Conservation (phyloP, 495 filamentous ascomycete species). For the Durotheca rogersii region DNA sequence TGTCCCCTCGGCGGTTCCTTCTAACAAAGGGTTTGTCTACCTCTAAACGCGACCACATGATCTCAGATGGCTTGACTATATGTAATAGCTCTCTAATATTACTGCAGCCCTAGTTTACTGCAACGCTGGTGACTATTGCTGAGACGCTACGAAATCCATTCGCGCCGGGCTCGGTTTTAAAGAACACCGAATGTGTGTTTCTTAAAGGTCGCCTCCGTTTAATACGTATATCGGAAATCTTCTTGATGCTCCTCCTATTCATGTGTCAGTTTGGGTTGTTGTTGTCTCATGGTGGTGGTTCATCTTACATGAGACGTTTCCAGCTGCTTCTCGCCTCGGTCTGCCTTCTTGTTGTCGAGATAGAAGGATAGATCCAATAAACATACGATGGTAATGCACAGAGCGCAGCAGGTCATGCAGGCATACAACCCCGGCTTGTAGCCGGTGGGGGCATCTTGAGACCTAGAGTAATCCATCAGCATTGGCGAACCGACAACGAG, state of each 20-base stretch:
- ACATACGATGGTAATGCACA: conserved; percentile 41
- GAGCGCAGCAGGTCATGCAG: conserved; percentile 42
- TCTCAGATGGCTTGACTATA: too few relatives aligned
- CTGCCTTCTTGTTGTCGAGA: conserved; percentile 43
- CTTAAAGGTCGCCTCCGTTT: conserved; percentile 9
- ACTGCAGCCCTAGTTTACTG: too few relatives aligned
- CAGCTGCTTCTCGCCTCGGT: conserved; percentile 47
- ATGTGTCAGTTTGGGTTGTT: conserved; percentile 7
- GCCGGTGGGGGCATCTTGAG: conserved; percentile 36
- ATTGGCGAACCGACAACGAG: neutral
- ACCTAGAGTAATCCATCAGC: conserved; percentile 18
- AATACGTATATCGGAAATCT: conserved; percentile 52
- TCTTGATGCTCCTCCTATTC: conserved; percentile 44
- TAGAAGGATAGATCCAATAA: conserved; percentile 36
- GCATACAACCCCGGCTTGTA: conserved; percentile 50
- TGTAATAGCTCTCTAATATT: neutral
- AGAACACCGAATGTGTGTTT: too few relatives aligned
- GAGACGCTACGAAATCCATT: too few relatives aligned
- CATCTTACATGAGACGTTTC: conserved; percentile 43
- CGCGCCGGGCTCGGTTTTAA: too few relatives aligned
- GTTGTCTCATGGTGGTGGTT: neutral
- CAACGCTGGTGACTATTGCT: too few relatives aligned
- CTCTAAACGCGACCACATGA: too few relatives aligned
- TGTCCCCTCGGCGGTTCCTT: too few relatives aligned
- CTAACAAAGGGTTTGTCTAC: too few relatives aligned